Evolutionary conservation across 139 green algal genomes (phyloP).

Genomic region (Astrephomene gubernaculifera): DNA sequence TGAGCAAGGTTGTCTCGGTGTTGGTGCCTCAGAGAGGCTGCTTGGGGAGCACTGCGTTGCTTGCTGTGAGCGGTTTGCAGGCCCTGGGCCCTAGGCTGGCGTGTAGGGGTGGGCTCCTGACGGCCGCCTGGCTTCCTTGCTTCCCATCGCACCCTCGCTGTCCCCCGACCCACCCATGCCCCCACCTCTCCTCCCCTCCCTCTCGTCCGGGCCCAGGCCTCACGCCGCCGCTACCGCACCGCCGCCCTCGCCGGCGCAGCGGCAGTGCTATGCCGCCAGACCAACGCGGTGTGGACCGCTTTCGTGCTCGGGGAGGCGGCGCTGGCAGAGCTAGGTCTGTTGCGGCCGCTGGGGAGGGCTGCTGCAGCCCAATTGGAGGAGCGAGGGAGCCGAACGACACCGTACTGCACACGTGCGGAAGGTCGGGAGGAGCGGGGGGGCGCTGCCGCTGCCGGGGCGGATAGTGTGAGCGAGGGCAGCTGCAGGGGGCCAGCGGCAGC

Average conservation of each 20-base stretch:
- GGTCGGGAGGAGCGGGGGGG: too few relatives aligned
- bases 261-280: constrained; percentile 88
- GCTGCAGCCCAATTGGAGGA: too few relatives aligned
- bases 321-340: constrained; percentile 27
- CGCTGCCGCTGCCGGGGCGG: background rate
- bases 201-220: background rate
- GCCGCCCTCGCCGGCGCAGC: constrained; percentile 54
- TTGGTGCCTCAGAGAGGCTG: too few relatives aligned
- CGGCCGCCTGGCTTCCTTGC: too few relatives aligned
- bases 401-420: too few relatives aligned
- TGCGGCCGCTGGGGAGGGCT: too few relatives aligned
- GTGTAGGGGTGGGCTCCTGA: too few relatives aligned
- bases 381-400: too few relatives aligned
- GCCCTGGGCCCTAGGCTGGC: too few relatives aligned
- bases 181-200: background rate
- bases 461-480: background rate
- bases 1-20: too few relatives aligned
- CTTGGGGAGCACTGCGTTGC: too few relatives aligned
- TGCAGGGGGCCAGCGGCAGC: background rate
- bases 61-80: too few relatives aligned
- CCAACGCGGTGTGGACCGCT: constrained; percentile 91
- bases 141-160: background rate
- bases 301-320: constrained; percentile 70
- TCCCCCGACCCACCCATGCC: background rate
- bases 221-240: background rate